Evolutionary conservation across 306 rosid species (phyloP), one percentile per base, ranked within the genome.

Genomic region (Prunus armeniaca): DNA sequence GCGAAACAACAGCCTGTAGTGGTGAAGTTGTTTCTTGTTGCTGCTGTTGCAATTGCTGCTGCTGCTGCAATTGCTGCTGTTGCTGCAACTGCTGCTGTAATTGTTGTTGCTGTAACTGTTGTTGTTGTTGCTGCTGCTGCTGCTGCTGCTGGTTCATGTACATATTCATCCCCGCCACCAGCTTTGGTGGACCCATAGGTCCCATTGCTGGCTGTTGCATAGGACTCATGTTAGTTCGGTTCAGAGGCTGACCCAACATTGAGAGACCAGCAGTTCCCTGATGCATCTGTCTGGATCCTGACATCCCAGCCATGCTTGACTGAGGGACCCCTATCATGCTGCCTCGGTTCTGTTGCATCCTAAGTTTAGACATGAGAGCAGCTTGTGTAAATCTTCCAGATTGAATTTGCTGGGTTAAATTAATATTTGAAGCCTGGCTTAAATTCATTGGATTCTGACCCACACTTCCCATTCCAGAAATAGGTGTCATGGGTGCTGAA

Each of bases 101-200:
- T 62, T 75, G 85, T 4, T 82, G 90, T 0, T 77, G 72, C 65
- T 74, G 79, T 18, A 47, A 71, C 9, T 60, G 73, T 9, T 69
- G 82, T 1, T 80, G 84, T 0, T 68, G 84, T 0, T 74, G 96
- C 9, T 72, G 87, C 0, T 65, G 90, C 0, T 80, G 89, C 3
- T 86, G 96, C 30, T 87, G 89, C 51, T 83, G 97, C 54, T 72
- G 92, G 84, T 83, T 93, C 96, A 91, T 86, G 80, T 89, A 92
- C 49, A 77, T 70, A 77, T 76, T 87, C 83, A 89, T 76, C 54
- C 92, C 96, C 2, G 84, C 56, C 92, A 84, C 79, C 78, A 87
- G 58, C 86, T 89, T 96, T 1, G 98, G 99, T 2, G 99, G 99
- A 49, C 89, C 97, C 99, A 95, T 93, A 55, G 86, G 88, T 55